Evolutionary conservation across 768 basidiomycete genomes (phyloP).

Genomic region (Collybia nuda): DNA sequence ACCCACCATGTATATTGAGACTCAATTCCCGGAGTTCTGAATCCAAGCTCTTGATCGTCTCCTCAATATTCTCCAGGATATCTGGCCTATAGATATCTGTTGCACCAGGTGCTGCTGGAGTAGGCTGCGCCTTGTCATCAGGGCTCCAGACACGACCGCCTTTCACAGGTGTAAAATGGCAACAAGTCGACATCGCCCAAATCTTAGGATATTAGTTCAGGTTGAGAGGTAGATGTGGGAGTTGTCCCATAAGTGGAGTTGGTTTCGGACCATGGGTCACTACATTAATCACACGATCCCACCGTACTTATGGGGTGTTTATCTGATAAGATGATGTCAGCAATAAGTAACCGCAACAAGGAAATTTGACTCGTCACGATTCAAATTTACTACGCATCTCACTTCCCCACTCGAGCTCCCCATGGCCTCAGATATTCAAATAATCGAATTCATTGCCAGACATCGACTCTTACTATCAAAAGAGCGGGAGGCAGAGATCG

Average conservation of each 20-base stretch:
- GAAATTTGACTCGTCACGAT: no score
- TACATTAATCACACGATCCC: no score
- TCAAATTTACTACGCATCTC: no score
- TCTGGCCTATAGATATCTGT: constrained; percentile 52
- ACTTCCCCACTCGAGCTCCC: not conserved
- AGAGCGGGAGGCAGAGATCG: constrained; percentile 86
- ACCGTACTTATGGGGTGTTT: not conserved
- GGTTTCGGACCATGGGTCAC: no score
- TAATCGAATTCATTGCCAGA: constrained; percentile 62
- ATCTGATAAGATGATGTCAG: constrained; percentile 2
- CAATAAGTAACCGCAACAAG: not conserved
- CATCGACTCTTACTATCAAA: constrained; percentile 64
- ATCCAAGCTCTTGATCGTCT: constrained; percentile 51
- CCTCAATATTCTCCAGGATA: constrained; percentile 59
- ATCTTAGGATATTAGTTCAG: no score
- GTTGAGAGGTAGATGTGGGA: no score
- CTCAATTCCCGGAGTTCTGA: constrained; percentile 59
- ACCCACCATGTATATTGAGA: constrained; percentile 69
- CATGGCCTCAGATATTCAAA: constrained; percentile 32
- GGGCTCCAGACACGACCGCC: constrained; percentile 42
- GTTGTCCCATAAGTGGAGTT: no score
- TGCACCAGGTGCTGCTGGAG: constrained; percentile 28
- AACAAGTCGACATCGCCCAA: not conserved
- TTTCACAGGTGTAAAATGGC: constrained; percentile 7
- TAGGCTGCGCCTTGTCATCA: constrained; percentile 27